Base-by-base conservation (phyloP, 805 yeast species). In the Ascoidea rubescens region DNA sequence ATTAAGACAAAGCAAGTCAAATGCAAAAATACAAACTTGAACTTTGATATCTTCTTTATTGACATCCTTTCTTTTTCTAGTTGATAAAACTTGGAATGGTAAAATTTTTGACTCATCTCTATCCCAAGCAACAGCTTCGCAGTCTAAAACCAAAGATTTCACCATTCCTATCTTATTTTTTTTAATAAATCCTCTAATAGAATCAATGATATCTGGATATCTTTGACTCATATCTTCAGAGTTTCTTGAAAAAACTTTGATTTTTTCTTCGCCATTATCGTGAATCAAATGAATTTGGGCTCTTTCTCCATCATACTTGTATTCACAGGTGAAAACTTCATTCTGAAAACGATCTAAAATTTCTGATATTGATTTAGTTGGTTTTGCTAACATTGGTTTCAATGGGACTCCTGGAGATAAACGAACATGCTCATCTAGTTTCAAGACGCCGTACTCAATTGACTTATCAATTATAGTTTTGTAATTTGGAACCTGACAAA, bases 101-200 rank as follows among this genome's bases (percentile, higher is more conserved):
- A 93, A 69, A 53, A 93, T 91, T 64, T 84, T 86, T n/a, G 78
- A 65, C 28, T 75, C 72, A 51, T 75, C 83, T 52, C 82, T 71
- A 66, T 91, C 96, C 95, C 96, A 93, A 0, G 99, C 99, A 6
- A 93, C 99, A 5, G 96, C 96, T 67, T 93, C 99, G 68, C 96
- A 86, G 64, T 93, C 99, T 53, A 93, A 66, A 54, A 93, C 88
- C 65, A 91, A 72, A 6, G 86, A 76, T 46, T 69, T 67, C 1
- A 79, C 72, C 1, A 61, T 55, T 8, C 57, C 57, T 4, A 60
- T 57, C 10, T 64, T 63, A 4, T 55, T 57, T 1, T 60, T 63
- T 31, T 69, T 67, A 46, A 80, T 61, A 54, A 83, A 80, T 45
- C 82, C 83, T 47, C 77, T 76, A 17, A 87, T 74, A 47, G 86